Evolutionary conservation across 306 rosid genomes (phyloP).

Genomic region (Geum urbanum): DNA sequence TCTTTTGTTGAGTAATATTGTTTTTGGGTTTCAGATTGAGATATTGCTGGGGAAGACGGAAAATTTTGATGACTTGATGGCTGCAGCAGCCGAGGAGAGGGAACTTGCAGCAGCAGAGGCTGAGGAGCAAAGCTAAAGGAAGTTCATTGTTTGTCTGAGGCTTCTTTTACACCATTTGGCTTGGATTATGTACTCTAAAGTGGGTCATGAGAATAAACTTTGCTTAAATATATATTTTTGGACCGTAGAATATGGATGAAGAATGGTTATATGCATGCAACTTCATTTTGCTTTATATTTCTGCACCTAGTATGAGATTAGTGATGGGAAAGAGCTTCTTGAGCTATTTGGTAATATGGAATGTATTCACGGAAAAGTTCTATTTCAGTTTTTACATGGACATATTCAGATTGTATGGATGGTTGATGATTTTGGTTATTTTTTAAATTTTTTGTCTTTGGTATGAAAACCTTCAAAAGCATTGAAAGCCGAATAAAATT

Average conservation of each 20-base stretch:
- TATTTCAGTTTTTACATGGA: too few species aligned
- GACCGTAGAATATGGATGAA: slow-evolving; percentile 5
- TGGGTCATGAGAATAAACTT: slow-evolving; percentile 3
- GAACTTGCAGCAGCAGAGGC: slow-evolving; percentile 17
- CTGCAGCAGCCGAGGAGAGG: slow-evolving; percentile 46
- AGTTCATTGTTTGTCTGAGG: slow-evolving; percentile 2
- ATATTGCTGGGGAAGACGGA: slow-evolving; percentile 41
- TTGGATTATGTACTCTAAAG: slow-evolving; percentile 1
- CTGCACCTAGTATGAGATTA: slow-evolving; percentile 1
- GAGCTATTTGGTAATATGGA: too few species aligned
- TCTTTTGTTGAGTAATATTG: background rate
- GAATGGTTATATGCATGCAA: background rate
- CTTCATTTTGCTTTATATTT: background rate
- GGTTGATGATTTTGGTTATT: too few species aligned
- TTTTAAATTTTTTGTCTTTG: too few species aligned
- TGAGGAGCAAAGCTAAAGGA: slow-evolving; percentile 26
- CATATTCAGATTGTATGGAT: too few species aligned
- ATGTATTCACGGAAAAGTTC: too few species aligned
- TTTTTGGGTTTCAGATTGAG: slow-evolving; percentile 28
- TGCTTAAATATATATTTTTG: slow-evolving; percentile 1
- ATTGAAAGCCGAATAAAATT: too few species aligned
- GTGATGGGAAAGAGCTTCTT: background rate
- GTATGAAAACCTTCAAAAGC: too few species aligned
- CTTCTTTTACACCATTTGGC: background rate
- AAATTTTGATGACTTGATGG: slow-evolving; percentile 47